Evolutionary conservation across 495 filamentous ascomycete species (phyloP).

Genomic region (Cenococcum geophilum): DNA sequence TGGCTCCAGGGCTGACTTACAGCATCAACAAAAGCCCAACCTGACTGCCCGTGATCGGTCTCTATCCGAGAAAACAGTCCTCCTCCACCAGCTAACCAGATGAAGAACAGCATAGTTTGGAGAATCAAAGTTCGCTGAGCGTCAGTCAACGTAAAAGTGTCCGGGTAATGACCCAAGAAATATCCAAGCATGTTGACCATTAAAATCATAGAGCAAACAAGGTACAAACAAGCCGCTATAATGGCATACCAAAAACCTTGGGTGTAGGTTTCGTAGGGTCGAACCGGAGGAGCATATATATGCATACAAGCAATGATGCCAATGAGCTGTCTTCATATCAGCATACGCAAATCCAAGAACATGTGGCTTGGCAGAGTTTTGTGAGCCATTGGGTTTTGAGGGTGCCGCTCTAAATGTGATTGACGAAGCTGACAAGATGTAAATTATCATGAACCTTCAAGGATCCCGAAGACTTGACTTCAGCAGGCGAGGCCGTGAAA

Average conservation of each 20-base stretch:
- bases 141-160: constrained; percentile 66
- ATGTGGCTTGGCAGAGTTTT: no score
- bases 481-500: no score
- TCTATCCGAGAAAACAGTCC: constrained; percentile 50
- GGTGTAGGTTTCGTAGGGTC: constrained; percentile 56
- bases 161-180: constrained; percentile 68
- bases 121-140: constrained; percentile 63
- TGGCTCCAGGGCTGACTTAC: constrained; percentile 5
- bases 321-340: constrained; percentile 46
- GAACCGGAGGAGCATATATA: constrained; percentile 52
- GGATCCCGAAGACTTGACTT: not conserved
- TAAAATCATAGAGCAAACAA: constrained; percentile 55
- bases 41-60: constrained; percentile 16
- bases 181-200: constrained; percentile 77
- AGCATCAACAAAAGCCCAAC: constrained; percentile 48
- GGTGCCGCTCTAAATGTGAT: no score
- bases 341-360: not conserved
- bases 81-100: constrained; percentile 57
- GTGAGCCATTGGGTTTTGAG: no score
- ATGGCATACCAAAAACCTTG: constrained; percentile 75
- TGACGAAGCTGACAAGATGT: no score
- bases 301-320: constrained; percentile 56
- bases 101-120: constrained; percentile 57
- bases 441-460: no score
- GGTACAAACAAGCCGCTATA: constrained; percentile 60